Evolutionary conservation across 192 early-diverging fungal species (phyloP), one percentile per base, ranked within the genome.

Genomic region (Chytriomyces hyalinus): DNA sequence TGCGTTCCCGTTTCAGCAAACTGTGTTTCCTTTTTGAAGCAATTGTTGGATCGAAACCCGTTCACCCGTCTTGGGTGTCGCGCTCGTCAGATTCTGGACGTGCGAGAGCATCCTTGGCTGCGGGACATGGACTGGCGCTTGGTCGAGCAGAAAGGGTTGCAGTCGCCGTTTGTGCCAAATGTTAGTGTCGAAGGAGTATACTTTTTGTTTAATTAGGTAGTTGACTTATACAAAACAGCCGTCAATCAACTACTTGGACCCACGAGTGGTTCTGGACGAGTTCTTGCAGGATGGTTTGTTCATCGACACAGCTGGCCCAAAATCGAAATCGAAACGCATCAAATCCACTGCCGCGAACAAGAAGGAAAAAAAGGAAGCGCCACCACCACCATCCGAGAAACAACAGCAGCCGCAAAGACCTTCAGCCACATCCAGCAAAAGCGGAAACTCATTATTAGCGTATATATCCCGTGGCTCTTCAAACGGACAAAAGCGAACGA

Each of bases 211-310:
- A 36, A 36, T 36, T 2, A 36, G 36, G 36, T 36, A 36, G 36
- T 2, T 36, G 36, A 36, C 0, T 0, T n/a, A 4, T 4, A 4
- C 53, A 36, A 36, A 36, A 5, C 78, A 47, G 50, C 62, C 57
- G 87, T 61, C 15, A 82, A 84, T 47, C 74, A 36, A 46, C 60
- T 93, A 93, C 80, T 93, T 93, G 81, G 92, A 93, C 65, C 91
- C 92, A 3, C 91, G 87, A 0, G 89, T 89, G 64, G 92, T 93
- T 59, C 77, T 93, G 3, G 92, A 93, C 70, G 92, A 93, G 67
- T 74, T 93, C 6, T 81, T 93, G 43, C 80, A 92, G 67, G 92
- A 93, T 59, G 91, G 90, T 49, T 87, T 92, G 73, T 92, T 92
- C 7, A 78, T 93, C 60, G 86, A 65, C 65, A 80, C 82, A 77